Percentiles rank a stretch among this genome's conserved stretches.
Conservation (phyloP, 2,329 filamentous ascomycete genomes). For the Eurotiales sp. region DNA sequence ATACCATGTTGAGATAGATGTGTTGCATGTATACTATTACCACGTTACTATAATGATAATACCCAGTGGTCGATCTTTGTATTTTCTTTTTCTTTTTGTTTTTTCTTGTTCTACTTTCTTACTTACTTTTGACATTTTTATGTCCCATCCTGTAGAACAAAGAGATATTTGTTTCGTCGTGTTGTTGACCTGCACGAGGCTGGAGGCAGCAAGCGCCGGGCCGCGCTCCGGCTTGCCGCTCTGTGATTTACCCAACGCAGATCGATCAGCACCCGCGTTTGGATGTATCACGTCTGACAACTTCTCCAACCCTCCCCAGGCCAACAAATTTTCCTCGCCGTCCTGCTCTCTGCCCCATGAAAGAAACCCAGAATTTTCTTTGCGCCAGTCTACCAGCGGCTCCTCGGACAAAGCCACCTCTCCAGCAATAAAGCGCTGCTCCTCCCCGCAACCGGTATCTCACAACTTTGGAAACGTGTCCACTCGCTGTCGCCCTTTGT, state of each 20-base stretch:
- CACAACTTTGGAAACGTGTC: slow-evolving; percentile 9
- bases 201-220: too few species aligned
- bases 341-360: background rate
- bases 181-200: too few species aligned
- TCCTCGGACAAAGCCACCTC: background rate
- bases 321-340: background rate
- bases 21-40: background rate
- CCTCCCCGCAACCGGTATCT: background rate
- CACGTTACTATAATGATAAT: background rate
- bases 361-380: too few species aligned
- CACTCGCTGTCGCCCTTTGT: slow-evolving; percentile 5
- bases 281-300: background rate
- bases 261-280: slow-evolving; percentile 5
- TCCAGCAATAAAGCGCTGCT: background rate
- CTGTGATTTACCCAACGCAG: background rate
- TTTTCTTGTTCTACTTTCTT: too few species aligned
- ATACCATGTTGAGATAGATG: background rate
- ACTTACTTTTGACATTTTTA: too few species aligned
- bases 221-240: background rate
- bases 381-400: background rate
- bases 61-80: background rate
- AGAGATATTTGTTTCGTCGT: too few species aligned
- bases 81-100: too few species aligned
- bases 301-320: background rate
- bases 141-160: too few species aligned